Base-by-base conservation (phyloP, 2,329 filamentous ascomycete genomes). In the Nemania abortiva region DNA sequence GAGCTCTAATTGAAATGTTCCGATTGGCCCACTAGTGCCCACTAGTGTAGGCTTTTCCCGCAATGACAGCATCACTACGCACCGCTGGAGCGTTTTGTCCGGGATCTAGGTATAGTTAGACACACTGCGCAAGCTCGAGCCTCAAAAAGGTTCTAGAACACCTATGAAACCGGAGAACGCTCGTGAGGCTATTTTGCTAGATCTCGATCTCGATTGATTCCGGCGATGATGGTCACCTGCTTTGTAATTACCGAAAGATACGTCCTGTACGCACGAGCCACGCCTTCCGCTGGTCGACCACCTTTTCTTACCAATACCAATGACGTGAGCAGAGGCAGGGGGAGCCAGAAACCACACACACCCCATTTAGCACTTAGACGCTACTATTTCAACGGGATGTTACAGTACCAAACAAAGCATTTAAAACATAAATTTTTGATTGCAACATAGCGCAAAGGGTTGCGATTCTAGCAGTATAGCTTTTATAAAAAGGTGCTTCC, bases 21-120 rank as follows among this genome's bases (percentile, higher is more conserved):
- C 24, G 52, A 66, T 63, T 66, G 58, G 64, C 15, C 37, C 2
- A n/a, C 6, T 11, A n/a, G 13, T 5, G 64, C 15, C 37, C 2
- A n/a, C 6, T 11, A n/a, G 13, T 5, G 15, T 6, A 27, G 18
- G 10, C 27, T 37, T 2, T 2, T 6, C 22, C 60, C 52, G 15
- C 55, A 34, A 65, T 68, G 66, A 68, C 66, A 27, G n/a, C 61
- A 68, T 57, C 47, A 65, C 31, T 65, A 39, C 66, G 42, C 29
- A 56, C 13, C 50, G 7, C 18, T 39, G 39, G 42, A 50, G 54
- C 24, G 6, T 15, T 27, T 24, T 11, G 27, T 34, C 39, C 9
- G 18, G 60, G 29, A 22, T 37, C n/a, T 20, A 9, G 49, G 6
- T 29, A 42, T 13, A 50, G 45, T 13, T 50, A 56, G 18, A 18